These are phyloP conservation scores for Spongiforma sp. DNA, from an alignment of 1,284 basidiomycete genomes.

Conservation along the genomic window DNA sequence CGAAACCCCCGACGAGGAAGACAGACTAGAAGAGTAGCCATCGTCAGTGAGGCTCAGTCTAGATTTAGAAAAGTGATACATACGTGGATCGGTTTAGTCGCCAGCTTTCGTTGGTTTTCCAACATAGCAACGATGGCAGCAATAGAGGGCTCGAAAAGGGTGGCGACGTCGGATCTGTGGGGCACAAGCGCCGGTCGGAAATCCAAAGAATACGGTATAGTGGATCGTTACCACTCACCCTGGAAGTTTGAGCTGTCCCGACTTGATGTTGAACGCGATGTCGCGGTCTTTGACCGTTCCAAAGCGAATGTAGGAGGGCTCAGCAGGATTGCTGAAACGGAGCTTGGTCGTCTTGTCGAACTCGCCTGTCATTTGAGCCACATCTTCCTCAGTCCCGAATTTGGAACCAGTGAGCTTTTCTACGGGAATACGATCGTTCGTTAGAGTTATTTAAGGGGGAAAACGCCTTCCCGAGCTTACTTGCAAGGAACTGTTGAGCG, in stretches of 20 bases:
- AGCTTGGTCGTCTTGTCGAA: slow-evolving; percentile 50
- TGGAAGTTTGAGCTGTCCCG: slow-evolving; percentile 45
- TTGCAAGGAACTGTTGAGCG: slow-evolving; percentile 36
- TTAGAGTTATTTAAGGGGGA: neutral
- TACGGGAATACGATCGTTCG: slow-evolving; percentile 16
- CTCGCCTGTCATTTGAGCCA: slow-evolving; percentile 41
- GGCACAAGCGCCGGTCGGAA: too few species aligned
- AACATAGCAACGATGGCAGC: slow-evolving; percentile 40
- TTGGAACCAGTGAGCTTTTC: slow-evolving; percentile 41
- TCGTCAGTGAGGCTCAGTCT: slow-evolving; percentile 9
- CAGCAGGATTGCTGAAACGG: slow-evolving; percentile 41
- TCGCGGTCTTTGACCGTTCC: slow-evolving; percentile 45
- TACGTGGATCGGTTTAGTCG: slow-evolving; percentile 35
- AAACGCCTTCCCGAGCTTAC: slow-evolving; percentile 19
- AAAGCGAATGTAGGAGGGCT: slow-evolving; percentile 47
- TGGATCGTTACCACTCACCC: slow-evolving; percentile 35
- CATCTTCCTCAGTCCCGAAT: slow-evolving; percentile 39
- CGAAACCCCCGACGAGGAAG: slow-evolving; percentile 47
- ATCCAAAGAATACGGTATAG: too few species aligned
- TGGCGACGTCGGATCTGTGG: slow-evolving; percentile 40
- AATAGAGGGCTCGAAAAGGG: slow-evolving; percentile 47
- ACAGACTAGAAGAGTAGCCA: slow-evolving; percentile 36
- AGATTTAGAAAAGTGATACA: slow-evolving; percentile 4
- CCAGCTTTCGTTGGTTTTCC: slow-evolving; percentile 34
- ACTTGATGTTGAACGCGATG: slow-evolving; percentile 40